Conservation (phyloP, 164 flowering plant genomes). For the Stephania cephalantha region DNA sequence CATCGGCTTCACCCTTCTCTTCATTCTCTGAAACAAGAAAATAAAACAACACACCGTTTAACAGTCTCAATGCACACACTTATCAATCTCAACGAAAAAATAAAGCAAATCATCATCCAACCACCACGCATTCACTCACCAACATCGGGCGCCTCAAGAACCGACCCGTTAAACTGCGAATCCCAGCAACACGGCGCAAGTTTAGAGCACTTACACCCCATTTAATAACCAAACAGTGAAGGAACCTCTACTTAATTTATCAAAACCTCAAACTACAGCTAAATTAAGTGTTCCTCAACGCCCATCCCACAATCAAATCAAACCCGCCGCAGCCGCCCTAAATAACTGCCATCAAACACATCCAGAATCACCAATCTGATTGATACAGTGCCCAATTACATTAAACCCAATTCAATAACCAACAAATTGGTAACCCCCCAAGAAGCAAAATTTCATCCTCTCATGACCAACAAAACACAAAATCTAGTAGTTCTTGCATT, state of each 20-base stretch:
- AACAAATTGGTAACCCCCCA: neutral
- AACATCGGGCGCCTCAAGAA: conserved; percentile 33
- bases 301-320: conserved; percentile 5
- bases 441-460: neutral
- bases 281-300: neutral
- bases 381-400: neutral
- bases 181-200: conserved; percentile 39
- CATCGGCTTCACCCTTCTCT: conserved; percentile 42
- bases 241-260: conserved; percentile 2
- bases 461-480: neutral
- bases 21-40: conserved; percentile 39
- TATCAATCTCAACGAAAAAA: neutral
- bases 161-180: conserved; percentile 33
- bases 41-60: neutral
- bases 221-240: conserved; percentile 17
- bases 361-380: neutral
- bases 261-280: conserved; percentile 1
- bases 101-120: neutral
- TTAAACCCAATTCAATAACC: neutral
- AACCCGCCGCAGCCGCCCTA: neutral
- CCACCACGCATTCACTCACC: conserved; percentile 33
- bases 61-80: neutral
- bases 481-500: neutral
- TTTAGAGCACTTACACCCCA: conserved; percentile 67
- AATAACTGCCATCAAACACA: neutral